Base-by-base conservation (phyloP, 2,329 filamentous ascomycete genomes). In the Fusarium sp. region DNA sequence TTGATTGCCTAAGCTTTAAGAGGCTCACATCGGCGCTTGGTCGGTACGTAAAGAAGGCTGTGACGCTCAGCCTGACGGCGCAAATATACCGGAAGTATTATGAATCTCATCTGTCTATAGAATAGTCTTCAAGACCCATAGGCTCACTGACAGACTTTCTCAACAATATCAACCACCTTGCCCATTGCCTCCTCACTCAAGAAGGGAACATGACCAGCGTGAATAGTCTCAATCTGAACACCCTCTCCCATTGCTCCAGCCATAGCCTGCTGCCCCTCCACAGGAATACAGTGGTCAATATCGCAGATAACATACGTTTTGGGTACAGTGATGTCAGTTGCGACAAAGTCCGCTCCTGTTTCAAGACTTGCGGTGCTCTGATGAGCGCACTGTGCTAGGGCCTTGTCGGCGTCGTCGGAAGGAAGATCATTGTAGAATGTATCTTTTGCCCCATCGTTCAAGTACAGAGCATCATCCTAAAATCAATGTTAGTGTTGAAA, bases 271-370 rank as follows among this genome's bases (percentile, higher is more conserved):
- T 78, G 75, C 3, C 63, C 71, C 16, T 63, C 45, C 9, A 65
- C 23, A 0, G 75, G 73, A 20, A 78, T 54, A 0, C 56, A 30
- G 1, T 58, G 34, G 43, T 79, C 77, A 3, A 72, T 45, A 9
- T 67, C 68, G 21, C 75, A 77, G 10, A 71, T 62, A 10, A 79
- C 58, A 16, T 77, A 79, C 0, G 74, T 78, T 55, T 69, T 77
- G 0, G 72, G 66, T 0, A 71, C 70, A 3, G 43, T 40, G 8
- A 76, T 47, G 12, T 78, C 75, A 0, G 71, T 58, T 0, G 70
- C 72, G 2, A 70, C 75, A 42, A 73, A 74, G 1, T 69, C 42
- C 0, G 58, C 60, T 0, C 71, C 46, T 1, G 66, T 72, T 13
- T 65, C 61, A 3, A 73, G 51, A 20, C 69, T 72, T 1, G 45